phyloP scores from a whole-genome alignment of 2,329 filamentous ascomycete species.

The Drechslerella dactyloides region DNA sequence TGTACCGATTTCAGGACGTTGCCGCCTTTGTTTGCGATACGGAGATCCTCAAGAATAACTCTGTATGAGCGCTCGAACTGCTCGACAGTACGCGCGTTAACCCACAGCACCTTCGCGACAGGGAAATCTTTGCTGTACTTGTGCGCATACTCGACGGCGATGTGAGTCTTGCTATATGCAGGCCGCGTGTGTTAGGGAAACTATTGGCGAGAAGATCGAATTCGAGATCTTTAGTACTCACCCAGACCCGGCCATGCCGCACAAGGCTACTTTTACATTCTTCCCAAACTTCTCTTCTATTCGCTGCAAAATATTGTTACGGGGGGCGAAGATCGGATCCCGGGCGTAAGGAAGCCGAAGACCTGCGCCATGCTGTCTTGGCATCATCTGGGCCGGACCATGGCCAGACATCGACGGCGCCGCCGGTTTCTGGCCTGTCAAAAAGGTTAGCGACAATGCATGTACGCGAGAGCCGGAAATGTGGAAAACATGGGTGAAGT shows the following conservation, averaged over 20 bases:
- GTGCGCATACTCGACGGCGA: slow-evolving; percentile 14
- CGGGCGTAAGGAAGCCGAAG: not conserved
- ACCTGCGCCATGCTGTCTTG: not conserved
- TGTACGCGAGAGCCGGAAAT: too few species aligned
- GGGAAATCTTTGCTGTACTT: slow-evolving; percentile 16
- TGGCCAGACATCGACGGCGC: too few species aligned
- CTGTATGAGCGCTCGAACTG: slow-evolving; percentile 18
- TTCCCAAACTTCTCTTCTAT: slow-evolving; percentile 12
- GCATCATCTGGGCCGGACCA: not conserved
- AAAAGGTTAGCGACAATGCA: not conserved
- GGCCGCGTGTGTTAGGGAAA: not conserved
- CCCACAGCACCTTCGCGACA: slow-evolving; percentile 9
- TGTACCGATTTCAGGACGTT: slow-evolving; percentile 7
- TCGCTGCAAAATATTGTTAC: slow-evolving; percentile 10
- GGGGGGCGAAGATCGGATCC: slow-evolving; percentile 14
- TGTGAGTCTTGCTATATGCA: slow-evolving; percentile 5
- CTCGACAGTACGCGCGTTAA: slow-evolving; percentile 1
- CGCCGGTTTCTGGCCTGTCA: not conserved
- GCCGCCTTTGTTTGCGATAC: slow-evolving; percentile 4
- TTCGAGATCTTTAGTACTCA: not conserved
- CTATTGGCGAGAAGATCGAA: not conserved
- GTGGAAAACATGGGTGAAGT: not conserved
- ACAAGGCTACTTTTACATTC: slow-evolving; percentile 7
- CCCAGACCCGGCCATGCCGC: slow-evolving; percentile 6
- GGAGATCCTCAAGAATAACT: slow-evolving; percentile 9